Evolutionary conservation across 2,329 filamentous ascomycete genomes (phyloP).

Genomic region (Botryosphaeria dothidea): DNA sequence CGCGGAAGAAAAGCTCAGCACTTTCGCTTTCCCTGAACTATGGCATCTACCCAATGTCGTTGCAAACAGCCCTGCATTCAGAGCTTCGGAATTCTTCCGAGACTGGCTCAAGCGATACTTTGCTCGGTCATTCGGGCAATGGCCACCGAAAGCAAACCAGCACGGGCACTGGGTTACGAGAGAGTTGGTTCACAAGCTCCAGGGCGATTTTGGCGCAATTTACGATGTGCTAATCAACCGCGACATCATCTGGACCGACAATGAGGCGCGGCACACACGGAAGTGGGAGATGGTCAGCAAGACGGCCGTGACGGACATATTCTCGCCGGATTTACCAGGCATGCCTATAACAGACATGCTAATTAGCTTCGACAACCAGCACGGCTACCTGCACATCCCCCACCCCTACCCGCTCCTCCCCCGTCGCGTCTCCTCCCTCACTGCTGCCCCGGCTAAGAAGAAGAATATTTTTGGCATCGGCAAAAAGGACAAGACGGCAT

Average conservation of each 20-base stretch:
- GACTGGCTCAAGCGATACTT: slow-evolving; percentile 64
- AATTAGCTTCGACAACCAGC: slow-evolving; percentile 63
- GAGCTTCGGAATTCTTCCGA: slow-evolving; percentile 61
- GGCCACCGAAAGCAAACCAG: slow-evolving; percentile 55
- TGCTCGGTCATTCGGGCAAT: slow-evolving; percentile 56
- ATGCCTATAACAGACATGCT: slow-evolving; percentile 69
- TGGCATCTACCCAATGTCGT: slow-evolving; percentile 48
- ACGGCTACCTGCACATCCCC: slow-evolving; percentile 53
- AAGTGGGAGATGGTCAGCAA: slow-evolving; percentile 63
- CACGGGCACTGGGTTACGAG: slow-evolving; percentile 59
- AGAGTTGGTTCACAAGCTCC: slow-evolving; percentile 57
- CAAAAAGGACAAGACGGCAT: slow-evolving; percentile 38
- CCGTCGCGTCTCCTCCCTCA: slow-evolving; percentile 27
- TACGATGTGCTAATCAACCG: slow-evolving; percentile 72
- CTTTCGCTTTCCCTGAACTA: slow-evolving; percentile 63
- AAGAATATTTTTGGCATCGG: slow-evolving; percentile 36
- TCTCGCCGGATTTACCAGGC: slow-evolving; percentile 48
- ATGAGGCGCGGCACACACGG: slow-evolving; percentile 60
- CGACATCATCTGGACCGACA: slow-evolving; percentile 65
- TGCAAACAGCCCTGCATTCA: slow-evolving; percentile 46
- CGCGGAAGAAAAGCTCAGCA: slow-evolving; percentile 61
- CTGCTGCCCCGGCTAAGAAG: slow-evolving; percentile 31
- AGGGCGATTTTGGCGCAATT: slow-evolving; percentile 66
- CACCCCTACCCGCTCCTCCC: slow-evolving; percentile 68
- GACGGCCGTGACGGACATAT: slow-evolving; percentile 29